Conservation (phyloP, 2,329 filamentous ascomycete species). For the Exophiala phaeomuriformis region DNA sequence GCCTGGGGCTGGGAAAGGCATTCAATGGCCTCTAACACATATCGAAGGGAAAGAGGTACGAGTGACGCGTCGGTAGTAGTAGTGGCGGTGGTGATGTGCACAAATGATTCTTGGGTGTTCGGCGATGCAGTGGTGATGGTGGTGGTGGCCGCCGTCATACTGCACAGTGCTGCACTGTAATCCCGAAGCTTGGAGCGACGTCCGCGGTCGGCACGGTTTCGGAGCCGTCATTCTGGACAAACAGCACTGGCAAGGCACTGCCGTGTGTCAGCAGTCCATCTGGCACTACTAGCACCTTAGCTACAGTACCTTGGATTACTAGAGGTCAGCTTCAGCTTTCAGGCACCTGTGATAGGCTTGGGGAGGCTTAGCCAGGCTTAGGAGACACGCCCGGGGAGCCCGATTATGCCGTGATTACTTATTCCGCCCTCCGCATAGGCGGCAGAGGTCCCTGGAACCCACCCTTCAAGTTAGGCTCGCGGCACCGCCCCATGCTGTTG, state of each 20-base stretch:
- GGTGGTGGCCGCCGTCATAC: neutral
- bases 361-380: too few species aligned
- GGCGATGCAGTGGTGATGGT: neutral
- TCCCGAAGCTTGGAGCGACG: neutral
- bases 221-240: neutral
- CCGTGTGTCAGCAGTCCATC: too few species aligned
- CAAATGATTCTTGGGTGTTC: neutral
- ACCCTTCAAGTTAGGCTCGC: neutral
- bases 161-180: neutral
- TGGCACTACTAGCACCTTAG: too few species aligned
- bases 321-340: neutral
- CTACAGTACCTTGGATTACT: too few species aligned
- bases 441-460: neutral
- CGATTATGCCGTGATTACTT: neutral
- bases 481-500: neutral
- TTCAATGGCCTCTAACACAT: constrained; percentile 32
- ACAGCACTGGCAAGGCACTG: too few species aligned
- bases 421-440: neutral
- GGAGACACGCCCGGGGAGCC: neutral
- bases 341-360: too few species aligned
- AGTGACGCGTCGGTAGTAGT: neutral
- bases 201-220: neutral
- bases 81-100: too few species aligned
- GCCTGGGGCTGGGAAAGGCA: constrained; percentile 50
- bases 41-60: neutral